phyloP scores from a whole-genome alignment of 2,329 filamentous ascomycete species.

The Byssoonygena ceratinophila region DNA sequence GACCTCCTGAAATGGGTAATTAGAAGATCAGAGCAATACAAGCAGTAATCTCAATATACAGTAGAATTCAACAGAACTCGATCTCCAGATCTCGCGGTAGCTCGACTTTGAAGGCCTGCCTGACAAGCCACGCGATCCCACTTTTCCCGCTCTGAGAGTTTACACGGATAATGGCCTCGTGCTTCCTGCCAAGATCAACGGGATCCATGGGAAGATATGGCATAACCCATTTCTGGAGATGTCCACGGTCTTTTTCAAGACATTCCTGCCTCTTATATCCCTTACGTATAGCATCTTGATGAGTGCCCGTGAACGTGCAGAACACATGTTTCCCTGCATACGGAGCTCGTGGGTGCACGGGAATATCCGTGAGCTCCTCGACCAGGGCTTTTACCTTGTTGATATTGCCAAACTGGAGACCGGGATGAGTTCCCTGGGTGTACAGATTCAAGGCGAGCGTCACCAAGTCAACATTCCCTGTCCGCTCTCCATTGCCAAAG shows the following conservation, averaged over 20 bases:
- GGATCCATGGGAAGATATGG: conserved; percentile 92
- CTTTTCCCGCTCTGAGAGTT: conserved; percentile 96
- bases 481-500: conserved; percentile 90
- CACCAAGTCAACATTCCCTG: conserved; percentile 89
- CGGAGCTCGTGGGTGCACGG: conserved; percentile 48
- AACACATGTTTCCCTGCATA: conserved; percentile 89
- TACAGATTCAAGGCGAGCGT: conserved; percentile 93
- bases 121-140: conserved; percentile 83
- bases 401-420: conserved; percentile 86
- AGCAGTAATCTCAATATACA: too few species aligned
- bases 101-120: too few species aligned
- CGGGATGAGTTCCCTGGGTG: conserved; percentile 76
- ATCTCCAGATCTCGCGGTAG: too few species aligned
- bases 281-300: conserved; percentile 96
- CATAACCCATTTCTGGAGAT: conserved; percentile 64
- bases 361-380: conserved; percentile 46
- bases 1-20: too few species aligned
- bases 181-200: conserved; percentile 82
- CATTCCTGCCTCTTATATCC: conserved; percentile 45
- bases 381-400: conserved; percentile 85
- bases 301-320: conserved; percentile 80
- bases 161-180: conserved; percentile 95
- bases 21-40: too few species aligned
- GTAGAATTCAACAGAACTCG: too few species aligned
- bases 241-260: conserved; percentile 48